A percentile compares a stretch with the other conserved stretches of the same genome.
These are phyloP conservation scores for Pelargonium hybrid DNA, from an alignment of 441 rosid species.

Conservation along the genomic window DNA sequence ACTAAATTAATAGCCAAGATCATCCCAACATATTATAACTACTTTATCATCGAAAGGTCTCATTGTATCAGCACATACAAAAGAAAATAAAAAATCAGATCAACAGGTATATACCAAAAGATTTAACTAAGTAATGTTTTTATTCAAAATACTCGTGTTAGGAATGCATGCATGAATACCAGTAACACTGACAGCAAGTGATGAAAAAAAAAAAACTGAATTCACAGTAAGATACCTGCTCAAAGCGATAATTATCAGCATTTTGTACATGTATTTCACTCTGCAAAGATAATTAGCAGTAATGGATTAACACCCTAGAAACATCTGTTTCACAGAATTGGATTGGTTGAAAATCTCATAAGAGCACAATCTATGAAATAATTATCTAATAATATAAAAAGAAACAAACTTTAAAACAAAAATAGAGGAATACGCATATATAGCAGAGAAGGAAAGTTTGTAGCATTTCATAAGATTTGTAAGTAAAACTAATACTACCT, in stretches of 20 bases:
- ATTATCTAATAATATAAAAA: background rate
- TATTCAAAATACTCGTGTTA: too few relatives aligned
- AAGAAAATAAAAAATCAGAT: too few relatives aligned
- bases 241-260: constrained; percentile 63
- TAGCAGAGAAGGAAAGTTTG: background rate
- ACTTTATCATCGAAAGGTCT: background rate
- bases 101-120: too few relatives aligned
- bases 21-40: background rate
- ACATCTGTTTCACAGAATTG: too few relatives aligned
- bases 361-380: constrained; percentile 6
- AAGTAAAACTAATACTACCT: too few relatives aligned
- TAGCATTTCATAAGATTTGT: too few relatives aligned
- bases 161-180: too few relatives aligned
- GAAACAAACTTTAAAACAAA: background rate
- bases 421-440: background rate
- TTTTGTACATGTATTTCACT: constrained; percentile 73
- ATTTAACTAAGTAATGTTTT: too few relatives aligned
- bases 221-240: constrained; percentile 47
- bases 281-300: constrained; percentile 55
- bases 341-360: constrained; percentile 5
- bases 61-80: too few relatives aligned
- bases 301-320: too few relatives aligned
- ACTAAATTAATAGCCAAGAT: background rate
- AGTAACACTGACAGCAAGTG: too few relatives aligned
- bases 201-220: background rate